Percentiles rank a stretch among this genome's conserved stretches.
Evolutionary conservation across 495 filamentous ascomycete genomes (phyloP).

Genomic region (Usnea hakonensis): DNA sequence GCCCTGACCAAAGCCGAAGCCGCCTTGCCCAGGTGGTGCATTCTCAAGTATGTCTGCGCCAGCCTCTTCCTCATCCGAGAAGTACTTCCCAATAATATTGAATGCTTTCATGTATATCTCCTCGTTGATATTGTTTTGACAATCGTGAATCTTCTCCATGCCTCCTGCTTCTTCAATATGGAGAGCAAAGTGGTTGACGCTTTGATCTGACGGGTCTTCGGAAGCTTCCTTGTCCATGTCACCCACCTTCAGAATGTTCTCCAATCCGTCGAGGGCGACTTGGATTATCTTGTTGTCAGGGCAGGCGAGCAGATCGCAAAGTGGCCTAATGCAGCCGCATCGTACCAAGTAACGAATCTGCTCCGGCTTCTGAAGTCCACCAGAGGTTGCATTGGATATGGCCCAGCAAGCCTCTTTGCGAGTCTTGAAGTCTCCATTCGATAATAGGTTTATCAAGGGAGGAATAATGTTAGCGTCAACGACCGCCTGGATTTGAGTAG

Average conservation of each 20-base stretch:
- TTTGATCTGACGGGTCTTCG: slow-evolving; percentile 55
- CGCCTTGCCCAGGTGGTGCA: slow-evolving; percentile 56
- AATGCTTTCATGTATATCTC: slow-evolving; percentile 99
- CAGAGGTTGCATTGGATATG: slow-evolving; percentile 97
- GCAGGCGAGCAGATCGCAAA: slow-evolving; percentile 92
- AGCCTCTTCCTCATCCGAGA: slow-evolving; percentile 93
- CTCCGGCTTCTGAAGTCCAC: slow-evolving; percentile 95
- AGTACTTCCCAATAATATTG: slow-evolving; percentile 99
- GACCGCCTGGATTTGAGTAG: slow-evolving; percentile 92
- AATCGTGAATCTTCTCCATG: slow-evolving; percentile 99
- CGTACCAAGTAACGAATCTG: slow-evolving; percentile 93
- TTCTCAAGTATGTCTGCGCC: slow-evolving; percentile 65
- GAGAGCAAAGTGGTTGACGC: slow-evolving; percentile 91
- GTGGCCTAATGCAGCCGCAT: slow-evolving; percentile 92
- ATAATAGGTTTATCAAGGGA: slow-evolving; percentile 88
- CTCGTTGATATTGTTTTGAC: slow-evolving; percentile 99
- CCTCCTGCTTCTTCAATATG: slow-evolving; percentile 98
- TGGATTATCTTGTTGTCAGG: slow-evolving; percentile 99
- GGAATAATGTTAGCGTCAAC: slow-evolving; percentile 96
- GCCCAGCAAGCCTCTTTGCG: slow-evolving; percentile 99
- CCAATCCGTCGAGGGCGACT: slow-evolving; percentile 93
- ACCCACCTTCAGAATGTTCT: slow-evolving; percentile 99
- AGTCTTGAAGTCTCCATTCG: slow-evolving; percentile 97
- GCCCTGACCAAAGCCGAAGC: slow-evolving; percentile 82
- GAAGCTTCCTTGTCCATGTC: slow-evolving; percentile 94